phyloP scores from a whole-genome alignment of 768 basidiomycete genomes.

The Chalciporus piperatus region DNA sequence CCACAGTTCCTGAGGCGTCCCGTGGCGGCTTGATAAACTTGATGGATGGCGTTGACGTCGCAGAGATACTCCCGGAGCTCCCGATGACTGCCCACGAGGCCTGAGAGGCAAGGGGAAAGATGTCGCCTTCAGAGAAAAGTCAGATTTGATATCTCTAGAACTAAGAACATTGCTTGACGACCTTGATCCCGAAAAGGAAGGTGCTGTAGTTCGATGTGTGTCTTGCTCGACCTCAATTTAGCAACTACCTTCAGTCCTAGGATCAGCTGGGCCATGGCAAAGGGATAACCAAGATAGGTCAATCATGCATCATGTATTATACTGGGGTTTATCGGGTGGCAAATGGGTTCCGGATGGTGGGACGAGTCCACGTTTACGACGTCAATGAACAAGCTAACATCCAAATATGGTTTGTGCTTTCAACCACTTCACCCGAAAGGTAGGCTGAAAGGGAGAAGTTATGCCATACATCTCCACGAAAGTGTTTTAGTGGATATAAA shows the following conservation, averaged over 20 bases:
- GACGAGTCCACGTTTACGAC: neutral
- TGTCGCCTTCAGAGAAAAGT: too few species aligned
- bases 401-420: slow-evolving; percentile 27
- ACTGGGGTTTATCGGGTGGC: neutral
- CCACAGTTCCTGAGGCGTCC: neutral
- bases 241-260: neutral
- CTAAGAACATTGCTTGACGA: neutral
- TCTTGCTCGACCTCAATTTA: neutral
- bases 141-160: too few species aligned
- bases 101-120: neutral
- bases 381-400: slow-evolving; percentile 22
- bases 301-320: neutral
- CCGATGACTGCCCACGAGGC: neutral
- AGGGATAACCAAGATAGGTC: slow-evolving; percentile 17
- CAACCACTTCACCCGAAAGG: slow-evolving; percentile 21
- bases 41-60: neutral
- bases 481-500: slow-evolving; percentile 24
- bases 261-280: slow-evolving; percentile 15
- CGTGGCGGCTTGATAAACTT: neutral
- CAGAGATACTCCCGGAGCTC: neutral
- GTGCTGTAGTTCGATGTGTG: slow-evolving; percentile 9
- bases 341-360: neutral
- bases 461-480: neutral
- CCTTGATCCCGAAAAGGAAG: slow-evolving; percentile 17
- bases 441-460: slow-evolving; percentile 24